Base-by-base conservation (phyloP, 2,329 filamentous ascomycete species). In the Escovopsis weberi region DNA sequence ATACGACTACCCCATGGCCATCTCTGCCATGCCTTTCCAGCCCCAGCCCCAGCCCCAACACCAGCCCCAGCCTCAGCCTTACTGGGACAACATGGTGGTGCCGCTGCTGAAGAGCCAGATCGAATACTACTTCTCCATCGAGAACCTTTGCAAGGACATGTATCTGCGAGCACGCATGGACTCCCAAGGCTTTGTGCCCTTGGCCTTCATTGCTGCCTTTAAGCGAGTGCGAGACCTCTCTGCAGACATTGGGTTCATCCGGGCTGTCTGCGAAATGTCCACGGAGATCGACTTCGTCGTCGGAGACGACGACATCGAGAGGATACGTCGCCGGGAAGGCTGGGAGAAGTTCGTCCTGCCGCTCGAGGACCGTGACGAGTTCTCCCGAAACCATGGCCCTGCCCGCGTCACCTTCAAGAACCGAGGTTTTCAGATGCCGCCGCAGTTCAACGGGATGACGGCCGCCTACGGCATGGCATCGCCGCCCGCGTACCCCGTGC, bases 51-150 rank as follows among this genome's bases (percentile, higher is more conserved):
- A 30, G 6, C 28, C 28, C 10, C 28, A 30, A 30, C 28, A 30
- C 10, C 28, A 30, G 28, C 28, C 28, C 47, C 58, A 58, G 38
- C 55, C 53, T 39, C 52, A 54, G 37, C 74, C 55, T 5, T 72
- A 74, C 76, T 55, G 71, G 67, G 48, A 73, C 52, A 78, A 80
- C 55, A 51, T 61, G 48, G 41, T 60, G 12, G 38, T 69, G 33
- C 51, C 60, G 4, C 58, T 68, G 38, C 58, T 76, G 39, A 68
- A 63, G 43, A 59, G 58, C 49, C 66, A 73, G 56, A 74, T 87
- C 33, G 86, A 94, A 55, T 98, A 95, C 67, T 98, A 98, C 63
- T 94, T 98, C 64, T 96, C 89, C 0, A 75, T 94, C 26, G 85
- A 95, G 55, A 98, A 98, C 58, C 72, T 96, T 40, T 84, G 85